Percentiles rank a stretch among this genome's conserved stretches.
Evolutionary conservation across 2,329 filamentous ascomycete genomes (phyloP).

Genomic region (Colletotrichum aenigma): DNA sequence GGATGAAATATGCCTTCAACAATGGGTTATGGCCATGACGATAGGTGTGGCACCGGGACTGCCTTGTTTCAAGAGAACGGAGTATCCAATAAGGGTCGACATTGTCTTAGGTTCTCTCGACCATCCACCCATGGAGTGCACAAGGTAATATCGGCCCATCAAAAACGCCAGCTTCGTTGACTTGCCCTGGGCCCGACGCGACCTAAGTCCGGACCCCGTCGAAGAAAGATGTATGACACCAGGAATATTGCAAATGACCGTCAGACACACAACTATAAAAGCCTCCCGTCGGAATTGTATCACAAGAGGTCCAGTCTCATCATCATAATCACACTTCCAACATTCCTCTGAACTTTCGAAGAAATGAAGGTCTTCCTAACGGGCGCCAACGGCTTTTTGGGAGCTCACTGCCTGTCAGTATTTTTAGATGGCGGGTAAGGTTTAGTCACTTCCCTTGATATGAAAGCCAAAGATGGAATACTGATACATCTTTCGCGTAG

Average conservation of each 20-base stretch:
- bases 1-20: background rate
- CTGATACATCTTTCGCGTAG: background rate
- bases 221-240: background rate
- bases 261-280: background rate
- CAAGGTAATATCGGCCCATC: background rate
- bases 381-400: background rate
- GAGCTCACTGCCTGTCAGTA: background rate
- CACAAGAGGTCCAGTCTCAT: background rate
- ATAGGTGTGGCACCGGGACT: background rate
- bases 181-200: background rate
- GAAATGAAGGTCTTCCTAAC: background rate
- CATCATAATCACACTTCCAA: background rate
- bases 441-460: background rate
- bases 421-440: background rate
- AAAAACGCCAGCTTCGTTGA: background rate
- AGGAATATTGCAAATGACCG: background rate
- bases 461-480: background rate
- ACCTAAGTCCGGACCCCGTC: background rate
- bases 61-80: background rate
- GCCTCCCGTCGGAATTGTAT: background rate
- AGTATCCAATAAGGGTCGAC: background rate
- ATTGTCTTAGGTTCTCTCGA: background rate
- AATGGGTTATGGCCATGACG: background rate
- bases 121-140: background rate
- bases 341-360: background rate